These are phyloP conservation scores for Friedmanniomyces simplex DNA, from an alignment of 495 filamentous ascomycete genomes.

Conservation along the genomic window DNA sequence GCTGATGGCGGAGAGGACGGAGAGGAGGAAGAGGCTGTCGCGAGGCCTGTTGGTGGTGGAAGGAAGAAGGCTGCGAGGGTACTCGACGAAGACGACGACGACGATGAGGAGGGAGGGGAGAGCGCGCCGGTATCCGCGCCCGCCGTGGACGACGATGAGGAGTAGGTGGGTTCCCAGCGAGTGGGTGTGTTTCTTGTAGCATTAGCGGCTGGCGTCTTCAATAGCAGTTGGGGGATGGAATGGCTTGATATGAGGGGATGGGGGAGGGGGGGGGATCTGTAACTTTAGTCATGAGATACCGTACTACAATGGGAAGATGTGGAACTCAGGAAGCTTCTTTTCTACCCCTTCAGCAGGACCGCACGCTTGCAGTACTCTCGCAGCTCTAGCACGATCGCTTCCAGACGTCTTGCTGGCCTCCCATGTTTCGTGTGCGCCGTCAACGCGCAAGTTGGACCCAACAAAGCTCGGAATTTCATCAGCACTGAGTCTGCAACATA, in stretches of 20 bases:
- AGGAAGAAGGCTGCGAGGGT: constrained; percentile 28
- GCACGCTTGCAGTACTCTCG: too few relatives aligned
- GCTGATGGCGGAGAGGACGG: constrained; percentile 23
- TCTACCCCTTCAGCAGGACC: too few relatives aligned
- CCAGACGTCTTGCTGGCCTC: too few relatives aligned
- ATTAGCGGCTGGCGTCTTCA: background rate
- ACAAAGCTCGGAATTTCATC: too few relatives aligned
- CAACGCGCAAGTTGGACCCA: too few relatives aligned
- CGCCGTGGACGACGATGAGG: background rate
- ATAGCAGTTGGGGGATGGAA: background rate
- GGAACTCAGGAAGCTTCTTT: background rate
- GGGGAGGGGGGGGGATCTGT: background rate
- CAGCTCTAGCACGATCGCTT: too few relatives aligned
- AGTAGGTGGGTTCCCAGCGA: background rate
- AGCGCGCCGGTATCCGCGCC: background rate
- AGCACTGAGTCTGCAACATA: too few relatives aligned
- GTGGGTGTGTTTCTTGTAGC: background rate
- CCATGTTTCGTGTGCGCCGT: too few relatives aligned
- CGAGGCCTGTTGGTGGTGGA: background rate
- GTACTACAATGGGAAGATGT: background rate
- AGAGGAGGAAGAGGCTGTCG: constrained; percentile 20
- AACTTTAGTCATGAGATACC: background rate
- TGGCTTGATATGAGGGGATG: background rate
- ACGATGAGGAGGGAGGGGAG: constrained; percentile 22
- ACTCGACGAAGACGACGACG: constrained; percentile 33